phyloP scores from a whole-genome alignment of 1,284 basidiomycete species.

The Ceratobasidium sp. region DNA sequence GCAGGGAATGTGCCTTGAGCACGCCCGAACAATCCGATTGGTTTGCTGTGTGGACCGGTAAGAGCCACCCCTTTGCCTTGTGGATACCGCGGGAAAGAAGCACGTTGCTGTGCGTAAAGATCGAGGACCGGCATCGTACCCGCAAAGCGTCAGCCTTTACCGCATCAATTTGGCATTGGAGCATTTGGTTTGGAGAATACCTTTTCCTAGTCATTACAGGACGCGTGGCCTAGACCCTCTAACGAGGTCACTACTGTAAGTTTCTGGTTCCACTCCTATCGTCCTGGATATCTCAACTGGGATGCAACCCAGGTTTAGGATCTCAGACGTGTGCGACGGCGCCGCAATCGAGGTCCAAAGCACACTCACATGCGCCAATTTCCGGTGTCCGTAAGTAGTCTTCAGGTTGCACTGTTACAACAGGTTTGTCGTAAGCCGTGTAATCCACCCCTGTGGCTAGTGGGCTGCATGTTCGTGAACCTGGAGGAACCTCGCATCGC shows the following conservation, averaged over 20 bases:
- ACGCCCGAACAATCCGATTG: slow-evolving; percentile 1
- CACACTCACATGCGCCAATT: slow-evolving; percentile 13
- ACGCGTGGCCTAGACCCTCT: not conserved
- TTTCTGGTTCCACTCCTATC: not conserved
- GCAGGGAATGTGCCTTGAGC: not conserved
- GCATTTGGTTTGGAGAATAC: not conserved
- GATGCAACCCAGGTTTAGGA: not conserved
- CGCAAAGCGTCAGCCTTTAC: not conserved
- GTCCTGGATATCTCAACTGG: not conserved
- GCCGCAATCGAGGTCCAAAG: slow-evolving; percentile 27
- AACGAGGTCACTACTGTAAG: not conserved
- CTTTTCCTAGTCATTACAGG: not conserved
- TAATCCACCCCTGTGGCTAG: slow-evolving; percentile 5
- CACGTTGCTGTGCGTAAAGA: no score
- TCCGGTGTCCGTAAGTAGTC: not conserved
- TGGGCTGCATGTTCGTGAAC: not conserved
- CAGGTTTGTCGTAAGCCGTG: not conserved
- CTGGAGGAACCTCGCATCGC: slow-evolving; percentile 4
- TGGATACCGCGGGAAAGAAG: not conserved
- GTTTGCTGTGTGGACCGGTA: not conserved
- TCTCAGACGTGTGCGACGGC: slow-evolving; percentile 12
- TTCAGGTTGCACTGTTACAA: not conserved
- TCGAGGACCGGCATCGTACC: not conserved
- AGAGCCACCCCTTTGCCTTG: not conserved
- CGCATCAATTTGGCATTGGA: not conserved